Conservation (phyloP, 2,329 filamentous ascomycete genomes). For the Aspergillus calidoustus region DNA sequence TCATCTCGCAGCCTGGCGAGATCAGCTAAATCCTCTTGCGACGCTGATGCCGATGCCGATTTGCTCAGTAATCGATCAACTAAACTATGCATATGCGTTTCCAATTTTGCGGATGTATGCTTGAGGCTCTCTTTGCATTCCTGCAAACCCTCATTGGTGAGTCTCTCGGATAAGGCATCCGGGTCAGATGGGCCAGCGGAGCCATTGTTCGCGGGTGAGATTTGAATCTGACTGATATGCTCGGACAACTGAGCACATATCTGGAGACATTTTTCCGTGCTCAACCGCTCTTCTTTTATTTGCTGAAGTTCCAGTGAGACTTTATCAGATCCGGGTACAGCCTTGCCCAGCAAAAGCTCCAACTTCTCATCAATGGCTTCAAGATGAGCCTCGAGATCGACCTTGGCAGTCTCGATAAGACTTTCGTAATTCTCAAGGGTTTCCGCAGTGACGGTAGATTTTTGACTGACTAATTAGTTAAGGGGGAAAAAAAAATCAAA, state of each 20-base stretch:
- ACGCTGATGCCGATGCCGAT: constrained; percentile 30
- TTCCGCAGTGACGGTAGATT: constrained; percentile 37
- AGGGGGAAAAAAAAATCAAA: constrained; percentile 14
- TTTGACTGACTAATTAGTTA: constrained; percentile 33
- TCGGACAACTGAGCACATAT: constrained; percentile 35
- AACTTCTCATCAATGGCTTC: constrained; percentile 36
- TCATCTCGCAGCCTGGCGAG: constrained; percentile 41
- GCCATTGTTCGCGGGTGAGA: constrained; percentile 16
- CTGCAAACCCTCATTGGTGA: constrained; percentile 39
- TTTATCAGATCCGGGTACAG: constrained; percentile 15
- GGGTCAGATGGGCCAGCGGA: constrained; percentile 22
- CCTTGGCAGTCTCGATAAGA: constrained; percentile 32
- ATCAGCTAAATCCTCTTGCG: constrained; percentile 36
- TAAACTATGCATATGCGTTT: constrained; percentile 36
- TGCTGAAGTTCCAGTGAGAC: constrained; percentile 29
- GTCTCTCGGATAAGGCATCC: constrained; percentile 30
- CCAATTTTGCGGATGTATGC: constrained; percentile 34
- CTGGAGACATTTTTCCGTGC: constrained; percentile 37
- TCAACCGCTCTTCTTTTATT: constrained; percentile 35
- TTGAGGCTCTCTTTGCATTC: constrained; percentile 41
- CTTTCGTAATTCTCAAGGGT: constrained; percentile 29
- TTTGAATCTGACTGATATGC: constrained; percentile 37
- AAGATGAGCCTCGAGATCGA: constrained; percentile 34
- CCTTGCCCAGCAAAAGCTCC: constrained; percentile 23
- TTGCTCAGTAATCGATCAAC: constrained; percentile 39